Conservation (phyloP, 768 basidiomycete genomes). For the Suillus subluteus region DNA sequence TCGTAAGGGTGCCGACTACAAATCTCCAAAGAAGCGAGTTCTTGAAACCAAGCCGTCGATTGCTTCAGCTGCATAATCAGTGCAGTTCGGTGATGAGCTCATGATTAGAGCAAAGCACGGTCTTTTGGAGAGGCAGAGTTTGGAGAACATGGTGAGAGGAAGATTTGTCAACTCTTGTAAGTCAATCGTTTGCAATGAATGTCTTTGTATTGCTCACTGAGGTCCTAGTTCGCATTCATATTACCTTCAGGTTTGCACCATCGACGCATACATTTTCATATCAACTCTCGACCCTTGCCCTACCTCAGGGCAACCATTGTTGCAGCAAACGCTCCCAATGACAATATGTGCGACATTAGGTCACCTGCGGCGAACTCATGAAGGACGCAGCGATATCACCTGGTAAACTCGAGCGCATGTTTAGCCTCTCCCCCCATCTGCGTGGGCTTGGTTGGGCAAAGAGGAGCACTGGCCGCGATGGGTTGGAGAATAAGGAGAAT, state of each 20-base stretch:
- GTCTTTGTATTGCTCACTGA: not conserved
- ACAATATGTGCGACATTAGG: conserved; percentile 30
- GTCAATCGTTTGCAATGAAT: conserved; percentile 22
- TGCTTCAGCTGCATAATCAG: conserved; percentile 58
- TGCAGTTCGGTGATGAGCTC: conserved; percentile 65
- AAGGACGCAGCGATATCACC: conserved; percentile 37
- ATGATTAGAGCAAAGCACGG: conserved; percentile 70
- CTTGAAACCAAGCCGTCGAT: conserved; percentile 65
- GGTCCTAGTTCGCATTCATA: conserved; percentile 42
- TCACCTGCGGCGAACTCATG: conserved; percentile 28
- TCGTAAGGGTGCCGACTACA: conserved; percentile 31
- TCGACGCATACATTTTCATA: conserved; percentile 65
- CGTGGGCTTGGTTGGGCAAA: conserved; percentile 67
- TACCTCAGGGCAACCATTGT: conserved; percentile 48
- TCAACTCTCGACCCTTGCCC: conserved; percentile 72
- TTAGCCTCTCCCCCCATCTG: conserved; percentile 43
- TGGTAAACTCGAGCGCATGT: conserved; percentile 32
- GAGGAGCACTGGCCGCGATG: conserved; percentile 53
- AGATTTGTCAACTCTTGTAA: conserved; percentile 54
- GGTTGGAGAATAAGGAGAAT: conserved; percentile 58
- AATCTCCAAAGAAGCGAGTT: conserved; percentile 52
- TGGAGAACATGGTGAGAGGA: conserved; percentile 65
- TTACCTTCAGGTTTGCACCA: conserved; percentile 75
- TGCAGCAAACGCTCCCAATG: conserved; percentile 21
- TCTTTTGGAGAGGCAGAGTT: conserved; percentile 63